Percentiles rank a stretch among this genome's conserved stretches.
Evolutionary conservation across 2,329 filamentous ascomycete genomes (phyloP).

Genomic region (Ophiosphaerella herpotricha): DNA sequence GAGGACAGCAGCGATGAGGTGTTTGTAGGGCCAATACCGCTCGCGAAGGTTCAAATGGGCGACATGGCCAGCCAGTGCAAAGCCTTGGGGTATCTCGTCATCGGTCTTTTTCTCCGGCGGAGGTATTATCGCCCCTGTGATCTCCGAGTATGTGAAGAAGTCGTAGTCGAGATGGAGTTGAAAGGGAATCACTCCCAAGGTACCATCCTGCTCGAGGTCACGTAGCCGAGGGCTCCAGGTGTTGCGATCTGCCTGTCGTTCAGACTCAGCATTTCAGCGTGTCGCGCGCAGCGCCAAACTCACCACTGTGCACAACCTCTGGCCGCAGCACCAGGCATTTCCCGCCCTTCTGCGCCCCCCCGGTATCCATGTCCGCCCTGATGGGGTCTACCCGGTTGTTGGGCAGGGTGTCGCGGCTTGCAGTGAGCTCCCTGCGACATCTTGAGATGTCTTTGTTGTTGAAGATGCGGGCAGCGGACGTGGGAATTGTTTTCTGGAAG

Average conservation of each 20-base stretch:
- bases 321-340: conserved; percentile 55
- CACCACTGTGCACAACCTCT: conserved; percentile 48
- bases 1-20: conserved; percentile 81
- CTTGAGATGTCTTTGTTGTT: conserved; percentile 75
- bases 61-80: conserved; percentile 89
- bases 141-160: conserved; percentile 85
- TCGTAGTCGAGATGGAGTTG: conserved; percentile 78
- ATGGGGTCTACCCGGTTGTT: conserved; percentile 69
- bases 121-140: conserved; percentile 77
- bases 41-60: conserved; percentile 90
- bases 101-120: conserved; percentile 71
- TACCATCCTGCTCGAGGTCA: conserved; percentile 69
- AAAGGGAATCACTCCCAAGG: conserved; percentile 75
- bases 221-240: conserved; percentile 77
- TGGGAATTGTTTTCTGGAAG: conserved; percentile 75
- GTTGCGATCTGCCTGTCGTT: conserved; percentile 61
- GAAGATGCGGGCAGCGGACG: conserved; percentile 77
- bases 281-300: conserved; percentile 13
- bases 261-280: conserved; percentile 38
- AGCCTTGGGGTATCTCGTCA: conserved; percentile 81
- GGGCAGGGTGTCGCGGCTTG: conserved; percentile 67
- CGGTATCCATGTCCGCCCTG: conserved; percentile 62
- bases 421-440: conserved; percentile 69
- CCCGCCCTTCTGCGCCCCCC: conserved; percentile 53
- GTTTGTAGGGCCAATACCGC: conserved; percentile 82